A percentile compares a stretch with the other conserved stretches of the same genome.
Conservation (phyloP, 257 asterid species). For the Handroanthus guayacan region DNA sequence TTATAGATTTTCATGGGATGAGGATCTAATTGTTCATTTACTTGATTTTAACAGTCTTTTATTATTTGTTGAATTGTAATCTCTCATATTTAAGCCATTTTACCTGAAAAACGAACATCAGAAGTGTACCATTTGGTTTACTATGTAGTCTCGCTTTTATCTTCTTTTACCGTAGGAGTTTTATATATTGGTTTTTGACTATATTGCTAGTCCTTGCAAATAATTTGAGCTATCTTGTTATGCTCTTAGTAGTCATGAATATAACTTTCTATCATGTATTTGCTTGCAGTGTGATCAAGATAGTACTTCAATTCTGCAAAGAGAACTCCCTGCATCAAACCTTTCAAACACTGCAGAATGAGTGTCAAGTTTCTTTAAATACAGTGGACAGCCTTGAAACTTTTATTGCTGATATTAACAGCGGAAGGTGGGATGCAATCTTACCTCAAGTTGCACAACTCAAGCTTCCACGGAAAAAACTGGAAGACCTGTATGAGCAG, state of each 20-base stretch:
- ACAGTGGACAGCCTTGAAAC: constrained; percentile 96
- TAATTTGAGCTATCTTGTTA: constrained; percentile 12
- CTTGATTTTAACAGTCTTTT: constrained; percentile 1
- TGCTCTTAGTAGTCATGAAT: background rate
- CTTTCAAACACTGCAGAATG: constrained; percentile 86
- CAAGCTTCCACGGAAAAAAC: constrained; percentile 86
- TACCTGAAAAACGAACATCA: constrained; percentile 2
- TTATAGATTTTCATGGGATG: constrained; percentile 4
- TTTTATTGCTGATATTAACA: constrained; percentile 83
- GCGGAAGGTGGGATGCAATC: constrained; percentile 99
- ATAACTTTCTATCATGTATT: background rate
- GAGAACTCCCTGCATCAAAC: constrained; percentile 94
- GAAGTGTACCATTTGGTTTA: background rate
- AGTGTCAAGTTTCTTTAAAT: constrained; percentile 95
- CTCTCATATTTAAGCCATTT: background rate
- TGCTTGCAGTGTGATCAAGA: constrained; percentile 87
- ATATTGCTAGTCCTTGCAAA: background rate
- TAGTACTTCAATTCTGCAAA: constrained; percentile 97
- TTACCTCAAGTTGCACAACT: constrained; percentile 95
- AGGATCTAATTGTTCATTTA: background rate
- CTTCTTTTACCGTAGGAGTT: background rate
- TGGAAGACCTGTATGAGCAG: constrained; percentile 98
- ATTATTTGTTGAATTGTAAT: background rate
- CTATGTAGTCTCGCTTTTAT: background rate
- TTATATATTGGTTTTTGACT: background rate